phyloP scores from a whole-genome alignment of 2,329 filamentous ascomycete species.

The Pyrenophora graminea region DNA sequence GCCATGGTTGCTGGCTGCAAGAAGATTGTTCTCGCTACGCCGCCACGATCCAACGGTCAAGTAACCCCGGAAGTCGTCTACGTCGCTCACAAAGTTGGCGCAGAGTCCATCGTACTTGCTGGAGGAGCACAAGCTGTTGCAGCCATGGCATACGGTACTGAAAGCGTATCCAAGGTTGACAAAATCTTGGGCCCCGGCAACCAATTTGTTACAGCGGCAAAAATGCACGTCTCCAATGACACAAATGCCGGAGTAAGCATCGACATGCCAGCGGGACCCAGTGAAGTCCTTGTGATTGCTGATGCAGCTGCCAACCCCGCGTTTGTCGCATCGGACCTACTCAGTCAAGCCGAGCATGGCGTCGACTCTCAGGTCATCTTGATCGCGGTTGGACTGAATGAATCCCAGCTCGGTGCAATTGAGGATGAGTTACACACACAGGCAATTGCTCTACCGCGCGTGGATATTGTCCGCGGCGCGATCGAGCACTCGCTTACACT shows the following conservation, averaged over 20 bases:
- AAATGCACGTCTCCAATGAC: slow-evolving; percentile 98
- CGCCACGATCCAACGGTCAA: slow-evolving; percentile 84
- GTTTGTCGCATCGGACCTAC: slow-evolving; percentile 91
- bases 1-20: slow-evolving; percentile 97
- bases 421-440: slow-evolving; percentile 90
- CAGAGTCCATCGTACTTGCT: slow-evolving; percentile 92
- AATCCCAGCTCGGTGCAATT: slow-evolving; percentile 75
- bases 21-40: slow-evolving; percentile 91
- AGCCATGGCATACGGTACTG: slow-evolving; percentile 95
- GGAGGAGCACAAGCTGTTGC: slow-evolving; percentile 95
- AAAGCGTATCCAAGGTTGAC: slow-evolving; percentile 93
- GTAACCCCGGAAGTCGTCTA: slow-evolving; percentile 98
- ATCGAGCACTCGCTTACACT: slow-evolving; percentile 93
- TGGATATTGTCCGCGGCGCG: slow-evolving; percentile 88
- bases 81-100: slow-evolving; percentile 93
- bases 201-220: slow-evolving; percentile 96
- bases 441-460: slow-evolving; percentile 82
- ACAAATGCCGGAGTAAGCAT: slow-evolving; percentile 94
- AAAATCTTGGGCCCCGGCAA: slow-evolving; percentile 98
- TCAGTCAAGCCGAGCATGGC: slow-evolving; percentile 96
- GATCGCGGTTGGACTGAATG: slow-evolving; percentile 78
- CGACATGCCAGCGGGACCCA: slow-evolving; percentile 97
- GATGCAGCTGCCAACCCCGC: slow-evolving; percentile 86
- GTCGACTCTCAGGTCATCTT: slow-evolving; percentile 94
- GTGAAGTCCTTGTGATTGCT: slow-evolving; percentile 94